Evolutionary conservation across 73 alveolate genomes (phyloP).

Genomic region (Paramecium tetraurelia): DNA sequence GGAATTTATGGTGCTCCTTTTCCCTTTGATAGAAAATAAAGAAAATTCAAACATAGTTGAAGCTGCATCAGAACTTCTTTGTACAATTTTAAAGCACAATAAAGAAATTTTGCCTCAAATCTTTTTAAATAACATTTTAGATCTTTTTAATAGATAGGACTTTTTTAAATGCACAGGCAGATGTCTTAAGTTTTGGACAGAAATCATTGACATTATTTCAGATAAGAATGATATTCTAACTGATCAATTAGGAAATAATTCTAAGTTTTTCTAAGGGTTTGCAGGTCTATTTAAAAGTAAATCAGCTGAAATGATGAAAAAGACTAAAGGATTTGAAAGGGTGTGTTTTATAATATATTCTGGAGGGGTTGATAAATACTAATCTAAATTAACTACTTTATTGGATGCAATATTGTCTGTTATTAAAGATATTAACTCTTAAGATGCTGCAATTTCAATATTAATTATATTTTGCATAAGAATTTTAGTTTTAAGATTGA

Average conservation of each 20-base stretch:
- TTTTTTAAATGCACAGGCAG: conserved; percentile 49
- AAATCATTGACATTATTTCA: conserved; percentile 52
- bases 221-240: conserved; percentile 46
- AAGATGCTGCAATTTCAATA: background rate
- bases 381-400: conserved; percentile 15
- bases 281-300: conserved; percentile 2
- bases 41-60: background rate
- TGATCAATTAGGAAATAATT: conserved; percentile 47
- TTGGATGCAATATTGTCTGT: conserved; percentile 48
- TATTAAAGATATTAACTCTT: conserved; percentile 31
- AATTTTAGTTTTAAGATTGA: conserved; percentile 20
- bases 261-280: background rate
- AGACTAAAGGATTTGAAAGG: conserved; percentile 47
- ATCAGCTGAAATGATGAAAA: conserved; percentile 12
- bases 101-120: conserved; percentile 39
- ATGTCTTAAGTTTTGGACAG: conserved; percentile 54
- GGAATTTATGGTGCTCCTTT: background rate
- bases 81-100: background rate
- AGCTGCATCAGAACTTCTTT: conserved; percentile 43
- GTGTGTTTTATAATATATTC: conserved; percentile 59
- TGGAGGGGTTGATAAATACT: conserved; percentile 56
- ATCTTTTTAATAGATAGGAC: conserved; percentile 5
- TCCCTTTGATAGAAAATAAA: background rate
- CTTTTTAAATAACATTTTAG: background rate
- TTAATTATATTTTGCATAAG: conserved; percentile 51